A percentile compares a stretch with the other conserved stretches of the same genome.
Evolutionary conservation across 352 stramenopile genomes (phyloP).

Genomic region (Globisporangium yorkense): DNA sequence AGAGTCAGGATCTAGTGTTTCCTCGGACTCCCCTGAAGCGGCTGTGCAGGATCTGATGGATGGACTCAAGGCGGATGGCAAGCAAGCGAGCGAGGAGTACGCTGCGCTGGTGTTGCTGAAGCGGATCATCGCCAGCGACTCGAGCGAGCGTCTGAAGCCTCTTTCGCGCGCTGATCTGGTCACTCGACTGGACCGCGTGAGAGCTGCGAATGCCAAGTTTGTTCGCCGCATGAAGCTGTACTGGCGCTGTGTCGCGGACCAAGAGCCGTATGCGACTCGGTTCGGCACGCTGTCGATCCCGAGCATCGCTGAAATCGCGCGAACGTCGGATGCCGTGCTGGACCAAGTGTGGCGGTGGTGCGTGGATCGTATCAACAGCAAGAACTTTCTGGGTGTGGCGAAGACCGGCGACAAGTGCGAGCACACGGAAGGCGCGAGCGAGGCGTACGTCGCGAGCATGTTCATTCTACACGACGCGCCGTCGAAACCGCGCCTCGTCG

Average conservation of each 20-base stretch:
- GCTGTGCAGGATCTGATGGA: conserved; percentile 30
- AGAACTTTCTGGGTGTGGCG: conserved; percentile 55
- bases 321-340: conserved; percentile 49
- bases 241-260: conserved; percentile 55
- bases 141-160: conserved; percentile 58
- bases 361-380: conserved; percentile 78
- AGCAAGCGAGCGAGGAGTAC: conserved; percentile 36
- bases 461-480: conserved; percentile 76
- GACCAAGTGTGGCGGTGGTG: conserved; percentile 83
- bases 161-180: conserved; percentile 31
- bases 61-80: conserved; percentile 17
- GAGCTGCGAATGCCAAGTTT: conserved; percentile 47
- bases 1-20: not conserved
- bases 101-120: conserved; percentile 46
- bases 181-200: conserved; percentile 36
- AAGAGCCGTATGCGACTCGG: conserved; percentile 17
- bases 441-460: conserved; percentile 85
- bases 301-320: conserved; percentile 45
- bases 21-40: not conserved
- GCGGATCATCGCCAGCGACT: conserved; percentile 46
- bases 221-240: conserved; percentile 85
- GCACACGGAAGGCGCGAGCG: conserved; percentile 78
- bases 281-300: conserved; percentile 31
- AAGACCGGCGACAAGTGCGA: conserved; percentile 80
- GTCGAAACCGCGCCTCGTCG: conserved; percentile 57